These are phyloP conservation scores for Saturnispora diversa DNA, from an alignment of 805 yeast species.

Conservation along the genomic window DNA sequence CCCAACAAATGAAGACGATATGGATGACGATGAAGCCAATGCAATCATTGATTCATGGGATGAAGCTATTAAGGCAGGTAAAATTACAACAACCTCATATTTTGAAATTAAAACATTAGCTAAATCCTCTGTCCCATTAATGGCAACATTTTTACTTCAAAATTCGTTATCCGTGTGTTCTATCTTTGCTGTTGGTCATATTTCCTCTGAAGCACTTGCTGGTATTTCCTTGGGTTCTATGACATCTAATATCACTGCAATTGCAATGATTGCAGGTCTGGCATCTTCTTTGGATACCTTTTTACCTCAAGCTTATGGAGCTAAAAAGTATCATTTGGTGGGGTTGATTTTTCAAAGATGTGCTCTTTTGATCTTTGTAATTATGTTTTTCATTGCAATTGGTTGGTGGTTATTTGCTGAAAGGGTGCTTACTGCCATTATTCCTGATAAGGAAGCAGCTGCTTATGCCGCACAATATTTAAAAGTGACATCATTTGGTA, in stretches of 20 bases:
- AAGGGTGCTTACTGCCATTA: slow-evolving; percentile 35
- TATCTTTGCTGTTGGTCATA: slow-evolving; percentile 67
- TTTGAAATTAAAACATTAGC: slow-evolving; percentile 35
- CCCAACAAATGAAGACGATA: too few species aligned
- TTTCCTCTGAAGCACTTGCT: slow-evolving; percentile 64
- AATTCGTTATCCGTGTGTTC: slow-evolving; percentile 70
- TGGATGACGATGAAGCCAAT: slow-evolving; percentile 15
- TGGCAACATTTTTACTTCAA: slow-evolving; percentile 60
- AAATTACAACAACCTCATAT: slow-evolving; percentile 35
- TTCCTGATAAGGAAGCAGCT: slow-evolving; percentile 40
- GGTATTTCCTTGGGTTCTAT: slow-evolving; percentile 69
- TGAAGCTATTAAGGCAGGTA: slow-evolving; percentile 30
- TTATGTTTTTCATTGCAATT: slow-evolving; percentile 46
- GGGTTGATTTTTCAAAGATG: slow-evolving; percentile 67
- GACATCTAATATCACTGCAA: slow-evolving; percentile 72
- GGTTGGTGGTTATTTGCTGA: slow-evolving; percentile 57
- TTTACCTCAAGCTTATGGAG: slow-evolving; percentile 72
- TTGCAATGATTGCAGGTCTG: slow-evolving; percentile 67
- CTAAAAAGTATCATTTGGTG: slow-evolving; percentile 53
- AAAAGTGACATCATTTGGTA: slow-evolving; percentile 48
- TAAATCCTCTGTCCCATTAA: slow-evolving; percentile 46
- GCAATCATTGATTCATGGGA: slow-evolving; percentile 29
- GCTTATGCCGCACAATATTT: slow-evolving; percentile 52
- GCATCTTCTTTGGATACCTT: slow-evolving; percentile 74
- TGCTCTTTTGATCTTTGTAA: slow-evolving; percentile 43